Evolutionary conservation across 768 basidiomycete species (phyloP).

Genomic region (Naganishia antarctica): DNA sequence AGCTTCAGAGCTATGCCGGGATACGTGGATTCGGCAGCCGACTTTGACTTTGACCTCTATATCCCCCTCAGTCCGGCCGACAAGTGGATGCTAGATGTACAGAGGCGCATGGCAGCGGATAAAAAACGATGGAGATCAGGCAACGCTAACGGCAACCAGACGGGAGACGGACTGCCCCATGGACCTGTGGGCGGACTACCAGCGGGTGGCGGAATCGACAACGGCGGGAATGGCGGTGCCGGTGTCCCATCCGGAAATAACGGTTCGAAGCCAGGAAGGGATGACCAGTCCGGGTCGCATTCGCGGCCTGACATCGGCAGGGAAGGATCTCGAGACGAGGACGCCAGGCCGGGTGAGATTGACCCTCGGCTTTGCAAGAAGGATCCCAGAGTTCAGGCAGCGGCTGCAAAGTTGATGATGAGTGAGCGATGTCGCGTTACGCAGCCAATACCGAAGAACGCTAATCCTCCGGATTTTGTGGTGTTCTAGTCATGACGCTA

Average conservation of each 20-base stretch:
- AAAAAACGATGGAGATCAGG: background rate
- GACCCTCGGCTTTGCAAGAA: conserved; percentile 46
- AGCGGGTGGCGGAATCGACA: background rate
- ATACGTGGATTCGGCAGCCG: background rate
- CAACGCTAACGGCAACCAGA: background rate
- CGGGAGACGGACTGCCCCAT: conserved; percentile 14
- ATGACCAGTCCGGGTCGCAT: too few species aligned
- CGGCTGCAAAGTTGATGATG: conserved; percentile 45
- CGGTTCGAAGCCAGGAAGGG: too few species aligned
- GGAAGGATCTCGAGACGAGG: conserved; percentile 10
- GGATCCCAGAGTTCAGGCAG: conserved; percentile 43
- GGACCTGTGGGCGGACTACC: conserved; percentile 23
- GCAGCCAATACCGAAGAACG: too few species aligned
- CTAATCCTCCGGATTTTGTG: too few species aligned
- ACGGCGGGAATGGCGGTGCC: background rate
- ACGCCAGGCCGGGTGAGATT: conserved; percentile 33
- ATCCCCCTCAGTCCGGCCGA: conserved; percentile 26
- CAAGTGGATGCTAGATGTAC: conserved; percentile 26
- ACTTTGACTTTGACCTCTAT: background rate
- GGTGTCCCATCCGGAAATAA: background rate
- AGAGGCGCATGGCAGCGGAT: conserved; percentile 27
- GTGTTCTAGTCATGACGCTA: conserved; percentile 61
- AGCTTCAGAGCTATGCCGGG: background rate
- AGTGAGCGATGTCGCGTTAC: conserved; percentile 32
- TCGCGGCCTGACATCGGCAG: conserved; percentile 15